Evolutionary conservation across 2,329 filamentous ascomycete species (phyloP).

Genomic region (Monosporascus sp.): DNA sequence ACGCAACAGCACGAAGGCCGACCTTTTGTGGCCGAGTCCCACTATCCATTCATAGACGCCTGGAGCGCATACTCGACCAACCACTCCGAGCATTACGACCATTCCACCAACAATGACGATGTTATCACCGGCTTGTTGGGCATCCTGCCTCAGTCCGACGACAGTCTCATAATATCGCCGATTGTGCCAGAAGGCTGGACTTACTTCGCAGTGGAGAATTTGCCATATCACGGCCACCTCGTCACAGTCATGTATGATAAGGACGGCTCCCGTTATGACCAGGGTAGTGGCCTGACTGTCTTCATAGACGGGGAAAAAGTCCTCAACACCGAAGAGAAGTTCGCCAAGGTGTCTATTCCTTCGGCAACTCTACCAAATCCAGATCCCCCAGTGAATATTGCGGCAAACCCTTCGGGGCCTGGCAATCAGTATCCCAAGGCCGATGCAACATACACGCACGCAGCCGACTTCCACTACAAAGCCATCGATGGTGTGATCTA

Average conservation of each 20-base stretch:
- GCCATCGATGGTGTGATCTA: slow-evolving; percentile 38
- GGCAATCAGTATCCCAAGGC: slow-evolving; percentile 27
- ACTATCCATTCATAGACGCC: slow-evolving; percentile 31
- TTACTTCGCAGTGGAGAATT: slow-evolving; percentile 38
- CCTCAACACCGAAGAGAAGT: slow-evolving; percentile 15
- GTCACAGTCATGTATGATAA: slow-evolving; percentile 36
- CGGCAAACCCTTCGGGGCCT: slow-evolving; percentile 32
- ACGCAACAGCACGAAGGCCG: slow-evolving; percentile 36
- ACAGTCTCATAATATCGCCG: slow-evolving; percentile 32
- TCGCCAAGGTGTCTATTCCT: slow-evolving; percentile 10
- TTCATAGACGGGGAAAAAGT: slow-evolving; percentile 31
- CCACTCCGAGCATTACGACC: slow-evolving; percentile 38
- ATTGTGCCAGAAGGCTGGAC: slow-evolving; percentile 31
- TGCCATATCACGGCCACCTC: slow-evolving; percentile 37
- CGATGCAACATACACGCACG: slow-evolving; percentile 30
- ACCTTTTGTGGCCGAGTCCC: slow-evolving; percentile 40
- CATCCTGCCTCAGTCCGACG: slow-evolving; percentile 32
- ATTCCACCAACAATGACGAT: slow-evolving; percentile 40
- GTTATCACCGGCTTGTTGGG: slow-evolving; percentile 38
- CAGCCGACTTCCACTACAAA: slow-evolving; percentile 29
- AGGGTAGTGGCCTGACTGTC: slow-evolving; percentile 29
- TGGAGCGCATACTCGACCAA: slow-evolving; percentile 33
- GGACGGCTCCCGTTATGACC: slow-evolving; percentile 31
- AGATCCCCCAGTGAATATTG: slow-evolving; percentile 32
- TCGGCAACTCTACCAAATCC: slow-evolving; percentile 8